Conservation (phyloP, 225 moss, liverwort and hornwort genomes). For the Ulota crispa region DNA sequence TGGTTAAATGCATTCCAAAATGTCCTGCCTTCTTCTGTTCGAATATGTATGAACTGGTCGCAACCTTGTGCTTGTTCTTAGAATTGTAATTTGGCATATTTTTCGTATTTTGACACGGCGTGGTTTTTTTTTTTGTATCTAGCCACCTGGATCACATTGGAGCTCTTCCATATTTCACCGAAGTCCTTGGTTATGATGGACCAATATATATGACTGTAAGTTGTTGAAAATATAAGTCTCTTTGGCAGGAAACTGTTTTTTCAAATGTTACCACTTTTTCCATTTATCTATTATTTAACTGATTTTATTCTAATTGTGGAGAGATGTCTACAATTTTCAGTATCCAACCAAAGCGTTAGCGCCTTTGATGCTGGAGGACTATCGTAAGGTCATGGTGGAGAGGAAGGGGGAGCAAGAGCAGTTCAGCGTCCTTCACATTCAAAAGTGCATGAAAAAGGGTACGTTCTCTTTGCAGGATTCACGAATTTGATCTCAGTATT, state of each 20-base stretch:
- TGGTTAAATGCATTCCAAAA: no score
- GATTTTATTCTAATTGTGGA: conserved; percentile 8
- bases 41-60: no score
- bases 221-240: conserved; percentile 23
- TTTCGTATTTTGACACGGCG: neutral
- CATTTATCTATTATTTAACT: neutral
- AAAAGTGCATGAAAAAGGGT: conserved; percentile 93
- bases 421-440: conserved; percentile 81
- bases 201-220: conserved; percentile 99
- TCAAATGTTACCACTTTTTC: neutral
- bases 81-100: neutral
- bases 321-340: conserved; percentile 42
- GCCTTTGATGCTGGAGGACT: conserved; percentile 97
- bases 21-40: no score
- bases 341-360: conserved; percentile 99
- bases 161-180: conserved; percentile 95
- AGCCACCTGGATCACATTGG: conserved; percentile 98
- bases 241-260: neutral
- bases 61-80: no score
- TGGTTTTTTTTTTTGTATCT: conserved; percentile 21
- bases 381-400: conserved; percentile 96
- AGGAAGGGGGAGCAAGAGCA: conserved; percentile 97
- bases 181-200: conserved; percentile 93
- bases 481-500: neutral
- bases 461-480: conserved; percentile 2